Evolutionary conservation across 2,329 filamentous ascomycete species (phyloP), one percentile per base, ranked within the genome.

Genomic region (Aspergillus caelatus): DNA sequence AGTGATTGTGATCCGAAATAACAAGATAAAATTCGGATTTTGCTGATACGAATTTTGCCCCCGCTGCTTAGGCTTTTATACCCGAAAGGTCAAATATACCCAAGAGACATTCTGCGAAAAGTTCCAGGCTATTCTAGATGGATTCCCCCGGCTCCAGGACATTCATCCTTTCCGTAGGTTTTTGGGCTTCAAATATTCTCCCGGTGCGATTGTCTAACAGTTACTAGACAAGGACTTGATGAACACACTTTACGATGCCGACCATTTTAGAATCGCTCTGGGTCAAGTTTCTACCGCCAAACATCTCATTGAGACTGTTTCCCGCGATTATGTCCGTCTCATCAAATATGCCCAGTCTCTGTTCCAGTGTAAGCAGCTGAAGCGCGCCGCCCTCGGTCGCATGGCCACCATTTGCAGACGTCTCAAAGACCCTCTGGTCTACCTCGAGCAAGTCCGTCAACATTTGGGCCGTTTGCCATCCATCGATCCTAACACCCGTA

Each of bases 331-430:
- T 76, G 93, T 99, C 67, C 92, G 95, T 69, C 87, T 99, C 53
- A 87, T 96, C 79, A 96, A 97, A 85, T 98, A 99, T 82, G 94
- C 93, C 61, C 94, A 97, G 84, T 96, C 90, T 74, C 86, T 99
- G 68, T 99, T 94, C 84, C 95, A 99, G 83, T 98, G 94, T 87
- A 99, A 99, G 83, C 94, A 98, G 84, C 88, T 99, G 74, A 99
- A 99, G 88, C 88, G 92, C 68, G 95, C 96, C 58, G 96, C 91
- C 10, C 88, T 99, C 59, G 95, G 95, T 84, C 93, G 95, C 77
- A 98, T 99, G 95, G 95, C 94, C 68, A 99, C 95, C 21, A 93
- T 99, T 73, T 93, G 93, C 82, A 95, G 93, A 84, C 89, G 94
- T 68, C 84, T 99, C 67, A 97, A 97, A 82, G 95, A 99, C 72